Evolutionary conservation across 1,139 yeast genomes (phyloP), one percentile per base, ranked within the genome.

Genomic region (Blastobotrys ciferrii): DNA sequence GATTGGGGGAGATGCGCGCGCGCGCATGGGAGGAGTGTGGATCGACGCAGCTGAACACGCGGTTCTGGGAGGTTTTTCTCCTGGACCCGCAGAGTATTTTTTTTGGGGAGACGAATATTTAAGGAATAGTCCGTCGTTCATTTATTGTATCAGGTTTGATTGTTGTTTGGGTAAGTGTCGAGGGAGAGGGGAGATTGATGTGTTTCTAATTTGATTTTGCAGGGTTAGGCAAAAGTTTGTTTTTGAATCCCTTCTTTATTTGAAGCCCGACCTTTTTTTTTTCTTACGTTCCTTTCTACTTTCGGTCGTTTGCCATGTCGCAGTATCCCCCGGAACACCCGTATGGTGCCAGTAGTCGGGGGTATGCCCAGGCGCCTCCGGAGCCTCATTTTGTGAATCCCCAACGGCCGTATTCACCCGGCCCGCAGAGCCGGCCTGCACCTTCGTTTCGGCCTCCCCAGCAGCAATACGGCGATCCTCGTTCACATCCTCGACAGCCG

Each of bases 241-340:
- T 23, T 23, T 23, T 9, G 28, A 23, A 5, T 23, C 28, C 9
- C 28, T 5, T 23, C 9, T 9, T 5, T 23, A 6, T 32, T 32
- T 32, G 35, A 7, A 32, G 4, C 20, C 20, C 38, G 13, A 13
- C 17, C 14, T 15, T 33, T 7, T 12, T 15, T 33, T 15, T 17
- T 33, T 33, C 12, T 33, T 33, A 13, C 17, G 5, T 4, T 14
- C 38, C 11, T 35, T 33, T 35, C 33, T 43, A 9, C 18, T 32
- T 23, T n/a, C n/a, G n/a, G n/a, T n/a, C n/a, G n/a, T n/a, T n/a
- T n/a, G n/a, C n/a, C 14, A 30, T 28, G 44, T 19, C 30, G 36
- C 44, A 30, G 4, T 31, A 41, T 36, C 48, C 47, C 25, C 48
- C 53, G 6, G 37, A 38, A 13, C 40, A 20, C 35, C 33, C 14